These are phyloP conservation scores for Lepidium africanum DNA, from an alignment of 345 rosid species.

Conservation along the genomic window DNA sequence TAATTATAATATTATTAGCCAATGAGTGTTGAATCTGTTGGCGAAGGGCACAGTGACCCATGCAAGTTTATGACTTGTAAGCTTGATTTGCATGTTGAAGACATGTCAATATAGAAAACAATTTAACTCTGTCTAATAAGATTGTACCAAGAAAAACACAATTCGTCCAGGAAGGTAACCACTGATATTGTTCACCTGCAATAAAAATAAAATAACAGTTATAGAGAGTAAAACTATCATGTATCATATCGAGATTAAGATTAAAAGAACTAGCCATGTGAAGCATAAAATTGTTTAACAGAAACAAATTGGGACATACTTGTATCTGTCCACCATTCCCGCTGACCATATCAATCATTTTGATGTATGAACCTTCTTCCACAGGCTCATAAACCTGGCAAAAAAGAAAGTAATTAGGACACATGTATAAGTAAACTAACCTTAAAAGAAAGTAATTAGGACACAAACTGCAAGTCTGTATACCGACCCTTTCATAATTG, in stretches of 20 bases:
- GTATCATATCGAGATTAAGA: not conserved
- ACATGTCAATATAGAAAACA: not conserved
- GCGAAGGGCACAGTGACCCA: not conserved
- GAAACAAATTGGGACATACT: slow-evolving; percentile 26
- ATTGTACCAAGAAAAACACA: slow-evolving; percentile 90
- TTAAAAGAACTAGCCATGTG: not conserved
- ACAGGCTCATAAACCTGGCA: slow-evolving; percentile 95
- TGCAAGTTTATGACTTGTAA: slow-evolving; percentile 1
- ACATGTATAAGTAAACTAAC: slow-evolving; percentile 4
- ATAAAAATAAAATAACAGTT: slow-evolving; percentile 12
- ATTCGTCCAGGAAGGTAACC: slow-evolving; percentile 99
- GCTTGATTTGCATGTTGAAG: not conserved
- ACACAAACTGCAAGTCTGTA: slow-evolving; percentile 14
- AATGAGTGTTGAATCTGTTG: not conserved
- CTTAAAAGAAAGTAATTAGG: slow-evolving; percentile 2
- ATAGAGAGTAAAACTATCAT: slow-evolving; percentile 6
- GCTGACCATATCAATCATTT: slow-evolving; percentile 99
- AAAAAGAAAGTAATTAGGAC: slow-evolving; percentile 17
- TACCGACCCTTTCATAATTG: slow-evolving; percentile 75
- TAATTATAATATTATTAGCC: not conserved
- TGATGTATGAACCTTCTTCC: slow-evolving; percentile 97
- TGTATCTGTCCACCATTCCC: slow-evolving; percentile 97
- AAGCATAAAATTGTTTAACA: not conserved
- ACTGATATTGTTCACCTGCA: slow-evolving; percentile 93
- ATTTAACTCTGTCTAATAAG: not conserved